Conservation (phyloP, 495 filamentous ascomycete genomes). For the Alectoria sarmentosa region DNA sequence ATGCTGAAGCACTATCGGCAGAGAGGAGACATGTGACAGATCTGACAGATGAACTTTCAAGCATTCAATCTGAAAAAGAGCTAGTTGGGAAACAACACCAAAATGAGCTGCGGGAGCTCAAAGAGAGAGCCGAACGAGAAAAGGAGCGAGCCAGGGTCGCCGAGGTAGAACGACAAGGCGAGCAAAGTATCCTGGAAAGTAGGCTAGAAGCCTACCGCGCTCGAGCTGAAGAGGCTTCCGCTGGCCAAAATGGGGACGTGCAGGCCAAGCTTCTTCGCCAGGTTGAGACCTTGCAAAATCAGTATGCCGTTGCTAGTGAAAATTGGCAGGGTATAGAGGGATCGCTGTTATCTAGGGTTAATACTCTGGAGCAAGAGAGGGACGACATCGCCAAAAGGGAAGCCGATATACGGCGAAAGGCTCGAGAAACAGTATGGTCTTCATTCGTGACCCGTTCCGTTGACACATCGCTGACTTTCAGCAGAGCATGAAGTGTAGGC, state of each 20-base stretch:
- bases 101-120: slow-evolving; percentile 60
- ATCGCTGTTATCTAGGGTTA: slow-evolving; percentile 65
- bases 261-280: slow-evolving; percentile 89
- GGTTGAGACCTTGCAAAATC: slow-evolving; percentile 90
- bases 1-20: slow-evolving; percentile 61
- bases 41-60: slow-evolving; percentile 66
- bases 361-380: slow-evolving; percentile 76
- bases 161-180: slow-evolving; percentile 75
- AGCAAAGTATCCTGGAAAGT: slow-evolving; percentile 75
- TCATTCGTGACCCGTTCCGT: neutral
- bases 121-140: slow-evolving; percentile 66
- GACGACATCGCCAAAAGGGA: slow-evolving; percentile 82
- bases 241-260: slow-evolving; percentile 70
- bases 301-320: slow-evolving; percentile 88
- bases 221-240: slow-evolving; percentile 83
- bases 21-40: slow-evolving; percentile 60
- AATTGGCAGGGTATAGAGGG: slow-evolving; percentile 97
- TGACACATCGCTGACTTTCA: slow-evolving; percentile 20
- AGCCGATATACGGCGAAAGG: slow-evolving; percentile 75
- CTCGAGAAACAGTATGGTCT: slow-evolving; percentile 67
- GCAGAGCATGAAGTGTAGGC: slow-evolving; percentile 67
- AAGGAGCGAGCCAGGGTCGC: slow-evolving; percentile 60
- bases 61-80: slow-evolving; percentile 68
- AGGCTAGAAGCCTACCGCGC: slow-evolving; percentile 83
- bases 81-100: slow-evolving; percentile 61